A percentile compares a stretch with the other conserved stretches of the same genome.
These are phyloP conservation scores for Ambrosiella xylebori DNA, from an alignment of 2,329 filamentous ascomycete species.

Conservation along the genomic window DNA sequence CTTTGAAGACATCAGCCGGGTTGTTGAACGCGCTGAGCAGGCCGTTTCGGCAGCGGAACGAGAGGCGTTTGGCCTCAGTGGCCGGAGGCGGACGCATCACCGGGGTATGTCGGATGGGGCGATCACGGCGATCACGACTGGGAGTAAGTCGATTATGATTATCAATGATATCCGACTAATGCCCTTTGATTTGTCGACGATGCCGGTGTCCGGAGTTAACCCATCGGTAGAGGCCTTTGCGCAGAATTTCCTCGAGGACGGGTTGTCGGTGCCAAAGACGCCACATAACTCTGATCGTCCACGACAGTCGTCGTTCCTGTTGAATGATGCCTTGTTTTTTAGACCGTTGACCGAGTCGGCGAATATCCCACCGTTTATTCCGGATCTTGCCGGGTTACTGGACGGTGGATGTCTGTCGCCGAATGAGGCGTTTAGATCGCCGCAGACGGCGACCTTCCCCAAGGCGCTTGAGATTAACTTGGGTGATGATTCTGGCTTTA, in stretches of 20 bases:
- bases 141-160: conserved; percentile 84
- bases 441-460: conserved; percentile 9
- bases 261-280: conserved; percentile 10
- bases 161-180: conserved; percentile 45
- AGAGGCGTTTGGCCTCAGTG: too few relatives aligned
- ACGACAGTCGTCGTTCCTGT: conserved; percentile 36
- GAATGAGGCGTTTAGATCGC: conserved; percentile 9
- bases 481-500: not conserved
- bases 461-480: conserved; percentile 1
- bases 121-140: conserved; percentile 56
- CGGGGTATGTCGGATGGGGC: conserved; percentile 35
- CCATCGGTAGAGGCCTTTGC: conserved; percentile 35
- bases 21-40: not conserved
- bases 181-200: conserved; percentile 30
- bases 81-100: conserved; percentile 11
- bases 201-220: conserved; percentile 30
- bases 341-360: conserved; percentile 16
- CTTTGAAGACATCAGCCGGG: conserved; percentile 26
- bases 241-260: conserved; percentile 32
- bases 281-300: conserved; percentile 25
- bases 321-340: conserved; percentile 26
- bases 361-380: conserved; percentile 30
- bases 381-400: conserved; percentile 24
- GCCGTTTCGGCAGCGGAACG: too few relatives aligned
- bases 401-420: conserved; percentile 11